Base-by-base conservation (phyloP, 352 stramenopile species). In the Pythium dissimile region DNA sequence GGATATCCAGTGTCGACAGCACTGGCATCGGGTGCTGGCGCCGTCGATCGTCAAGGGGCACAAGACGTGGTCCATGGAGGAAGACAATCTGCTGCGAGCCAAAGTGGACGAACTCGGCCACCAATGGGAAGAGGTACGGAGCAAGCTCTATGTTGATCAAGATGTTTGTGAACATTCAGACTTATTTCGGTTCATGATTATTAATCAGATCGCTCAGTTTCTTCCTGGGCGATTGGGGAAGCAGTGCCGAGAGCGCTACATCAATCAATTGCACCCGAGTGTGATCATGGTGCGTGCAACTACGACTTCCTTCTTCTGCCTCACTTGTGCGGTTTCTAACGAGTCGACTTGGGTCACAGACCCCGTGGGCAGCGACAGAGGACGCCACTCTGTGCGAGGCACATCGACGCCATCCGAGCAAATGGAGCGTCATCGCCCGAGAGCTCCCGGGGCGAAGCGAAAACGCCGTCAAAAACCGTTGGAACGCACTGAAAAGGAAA, bases 401-500 rank as follows among this genome's bases (percentile, higher is more conserved):
- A 6, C 47, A 81, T 20, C 38, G 53, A 9, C 37, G 53, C 1
- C 48, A 83, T 23, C 64, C 62, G 3, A 68, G 66, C 0, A 67
- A 82, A 20, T 92, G 82, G 82, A 54, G 59, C 7, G 28, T 60
- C 16, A 81, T 92, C 41, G 68, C 74, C 0, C 43, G 72, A 16
- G 38, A 64, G 1, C 66, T 92, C 13, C 71, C 74, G 3, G 75
- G 80, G 26, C 66, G 83, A 30, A 74, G 62, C 5, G 72, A 78
- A 10, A 90, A 88, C 38, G 67, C 71, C 1, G 73, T 88, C 45
- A 92, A 92, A 46, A 92, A 92, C 41, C 74, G 71, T 30, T 92
- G 78, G 74, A 62, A 84, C 42, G 54, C 58, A 4, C 23, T 77
- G 37, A 42, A 35, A 13, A 28, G 54, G 41, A 44, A 41, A 24